Percentiles rank a stretch among this genome's conserved stretches.
Conservation (phyloP, 2,329 filamentous ascomycete genomes). For the Aspergillus niger region DNA sequence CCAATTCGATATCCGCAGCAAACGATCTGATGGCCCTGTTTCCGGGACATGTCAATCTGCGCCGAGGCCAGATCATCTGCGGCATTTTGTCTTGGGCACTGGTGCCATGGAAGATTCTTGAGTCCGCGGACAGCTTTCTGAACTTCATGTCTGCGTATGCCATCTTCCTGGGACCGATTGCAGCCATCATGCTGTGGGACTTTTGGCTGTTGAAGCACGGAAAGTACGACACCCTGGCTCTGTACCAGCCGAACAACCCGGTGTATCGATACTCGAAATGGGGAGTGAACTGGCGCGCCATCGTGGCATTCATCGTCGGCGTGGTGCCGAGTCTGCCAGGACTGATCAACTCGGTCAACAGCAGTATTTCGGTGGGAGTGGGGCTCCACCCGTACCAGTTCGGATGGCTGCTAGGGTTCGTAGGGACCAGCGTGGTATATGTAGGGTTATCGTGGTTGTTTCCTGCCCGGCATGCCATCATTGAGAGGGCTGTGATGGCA, state of each 20-base stretch:
- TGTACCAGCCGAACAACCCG: constrained; percentile 52
- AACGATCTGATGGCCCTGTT: constrained; percentile 60
- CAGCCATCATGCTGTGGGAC: constrained; percentile 61
- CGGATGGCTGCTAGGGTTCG: constrained; percentile 67
- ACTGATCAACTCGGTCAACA: constrained; percentile 49
- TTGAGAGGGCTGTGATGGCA: constrained; percentile 42
- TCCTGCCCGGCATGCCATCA: constrained; percentile 53
- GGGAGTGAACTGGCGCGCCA: constrained; percentile 63
- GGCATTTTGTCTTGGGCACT: constrained; percentile 61
- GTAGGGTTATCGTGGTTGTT: constrained; percentile 51
- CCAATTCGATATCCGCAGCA: constrained; percentile 52
- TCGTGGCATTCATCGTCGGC: constrained; percentile 59
- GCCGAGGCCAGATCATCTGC: constrained; percentile 57
- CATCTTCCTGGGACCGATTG: constrained; percentile 66
- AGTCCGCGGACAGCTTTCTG: constrained; percentile 59
- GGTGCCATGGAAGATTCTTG: constrained; percentile 67
- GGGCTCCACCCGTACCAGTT: constrained; percentile 64
- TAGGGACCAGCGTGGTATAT: constrained; percentile 59
- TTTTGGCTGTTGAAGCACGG: constrained; percentile 59
- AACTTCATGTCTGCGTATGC: constrained; percentile 68
- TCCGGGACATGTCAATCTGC: constrained; percentile 58
- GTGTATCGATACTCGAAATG: constrained; percentile 54
- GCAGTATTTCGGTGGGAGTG: constrained; percentile 39
- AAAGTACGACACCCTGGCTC: constrained; percentile 54
- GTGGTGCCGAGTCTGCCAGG: constrained; percentile 61